Base-by-base conservation (phyloP, 1,284 basidiomycete genomes). In the Ustilago vetiveriae region DNA sequence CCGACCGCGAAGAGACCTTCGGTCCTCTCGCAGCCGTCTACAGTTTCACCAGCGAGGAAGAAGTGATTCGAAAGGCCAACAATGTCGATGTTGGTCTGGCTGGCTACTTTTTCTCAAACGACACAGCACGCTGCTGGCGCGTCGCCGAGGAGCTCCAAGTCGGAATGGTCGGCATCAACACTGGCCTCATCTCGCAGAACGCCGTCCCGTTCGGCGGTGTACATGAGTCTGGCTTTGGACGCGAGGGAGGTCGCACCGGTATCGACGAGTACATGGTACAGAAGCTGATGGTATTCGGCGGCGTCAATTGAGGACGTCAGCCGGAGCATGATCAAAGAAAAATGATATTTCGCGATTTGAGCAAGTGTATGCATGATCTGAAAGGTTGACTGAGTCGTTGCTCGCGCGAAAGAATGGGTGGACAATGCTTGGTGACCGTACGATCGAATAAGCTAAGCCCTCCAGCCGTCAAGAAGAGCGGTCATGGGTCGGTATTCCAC, bases 121-220 rank as follows among this genome's bases (percentile, higher is more conserved):
- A 98, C 82, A 85, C 95, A 3, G 90, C 91, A 7, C 85, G 94
- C 26, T 90, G 93, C 55, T 98, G 92, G 92, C 87, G 95, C 40
- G 94, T 99, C n/a, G 92, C 94, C n/a, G 95, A 97, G 84, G 90
- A 88, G 60, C 85, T 98, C 40, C 92, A 99, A 83, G 92, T 94
- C 4, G 96, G 96, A 8, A 98, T 98, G 94, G 92, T 95, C 24
- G 91, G 92, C 36, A 86, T 88, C 54, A 81, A 82, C 60, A 77
- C 78, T 3, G 78, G 76, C 42, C 65, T 79, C 49, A 73, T 82
- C 39, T 75, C 74, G 23, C 78, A 80, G 29, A 63, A 57, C 42
- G 33, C 62, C 13, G 78, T 82, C n/a, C 80, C 80, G 1, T 98
- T 99, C 78, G 96, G 96, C 36, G 96, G 96, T 84, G 60, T 94